Base-by-base conservation (phyloP, 208 protist genomes). In the Trypanosomatidae sp. region DNA sequence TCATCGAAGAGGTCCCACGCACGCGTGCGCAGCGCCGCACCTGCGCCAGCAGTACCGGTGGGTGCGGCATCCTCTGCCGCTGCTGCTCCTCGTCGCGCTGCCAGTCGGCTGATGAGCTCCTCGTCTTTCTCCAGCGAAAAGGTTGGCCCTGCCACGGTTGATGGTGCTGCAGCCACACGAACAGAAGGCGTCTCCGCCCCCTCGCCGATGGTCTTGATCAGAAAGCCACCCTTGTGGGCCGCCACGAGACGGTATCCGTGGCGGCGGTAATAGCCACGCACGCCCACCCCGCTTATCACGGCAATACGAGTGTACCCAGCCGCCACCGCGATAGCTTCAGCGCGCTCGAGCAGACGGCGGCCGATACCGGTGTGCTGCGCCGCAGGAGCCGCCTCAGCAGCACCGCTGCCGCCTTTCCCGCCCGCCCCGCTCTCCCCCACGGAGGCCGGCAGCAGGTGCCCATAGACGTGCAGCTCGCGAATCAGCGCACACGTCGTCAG, bases 211-310 rank as follows among this genome's bases (percentile, higher is more conserved):
- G n/a, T n/a, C n/a, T n/a, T n/a, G n/a, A n/a, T n/a, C 15, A 95
- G 77, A 76, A 88, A 95, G 12, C 78, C 85, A 5, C 91, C 91
- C 8, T 79, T 73, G 30, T 86, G 74, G 0, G 83, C 62, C 1
- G 68, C 73, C 33, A 62, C n/a, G 3, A 93, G 74, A 15, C 64
- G 69, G 76, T 99, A 99, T 44, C 99, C 99, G 0, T 98, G 80
- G 33, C 97, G 97, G 59, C 87, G 82, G 83, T 99, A 99, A 87
- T 99, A 99, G 58, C 98, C 91, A 10, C 98, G 91, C 44, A 98
- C 99, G 13, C 99, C 99, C 36, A 99, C 97, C 50, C 98, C 98
- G 73, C 91, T 91, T 77, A 99, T 99, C n/a, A 99, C 98, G 25
- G 98, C 97, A 12, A 99, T 86, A 49, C 92, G 92, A 8, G 44